A percentile compares a stretch with the other conserved stretches of the same genome.
Conservation (phyloP, 192 early-diverging fungal genomes). For the Coemansia sp. region DNA sequence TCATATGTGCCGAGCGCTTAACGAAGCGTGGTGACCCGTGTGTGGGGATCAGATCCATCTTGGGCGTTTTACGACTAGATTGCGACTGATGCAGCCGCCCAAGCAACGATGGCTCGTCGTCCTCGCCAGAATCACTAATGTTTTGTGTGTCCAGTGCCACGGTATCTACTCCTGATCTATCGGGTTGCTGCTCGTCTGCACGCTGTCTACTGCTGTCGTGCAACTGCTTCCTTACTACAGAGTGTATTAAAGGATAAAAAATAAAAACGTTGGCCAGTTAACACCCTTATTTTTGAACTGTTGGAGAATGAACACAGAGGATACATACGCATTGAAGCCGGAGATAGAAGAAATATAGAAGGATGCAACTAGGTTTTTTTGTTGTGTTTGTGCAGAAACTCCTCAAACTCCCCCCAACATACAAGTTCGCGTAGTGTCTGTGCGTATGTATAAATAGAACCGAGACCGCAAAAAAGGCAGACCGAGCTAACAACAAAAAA, state of each 20-base stretch:
- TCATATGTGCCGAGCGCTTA: conserved; percentile 24
- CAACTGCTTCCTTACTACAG: conserved; percentile 10
- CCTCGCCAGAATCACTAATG: neutral
- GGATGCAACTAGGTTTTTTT: neutral
- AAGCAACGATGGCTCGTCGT: conserved; percentile 16
- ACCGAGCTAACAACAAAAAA: neutral
- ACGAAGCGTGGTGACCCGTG: conserved; percentile 20
- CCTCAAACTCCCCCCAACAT: neutral
- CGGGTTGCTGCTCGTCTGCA: neutral
- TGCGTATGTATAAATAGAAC: conserved; percentile 13
- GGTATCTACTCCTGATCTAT: neutral
- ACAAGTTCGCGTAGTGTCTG: neutral
- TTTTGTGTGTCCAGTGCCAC: neutral
- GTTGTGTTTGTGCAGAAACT: neutral
- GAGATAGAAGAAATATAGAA: neutral
- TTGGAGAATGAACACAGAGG: neutral
- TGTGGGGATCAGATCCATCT: conserved; percentile 17
- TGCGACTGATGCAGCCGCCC: conserved; percentile 23
- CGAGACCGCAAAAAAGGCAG: neutral
- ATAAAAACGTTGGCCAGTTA: conserved; percentile 9
- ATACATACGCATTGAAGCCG: neutral
- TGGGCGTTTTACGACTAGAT: neutral
- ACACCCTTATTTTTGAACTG: neutral
- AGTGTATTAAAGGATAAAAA: neutral
- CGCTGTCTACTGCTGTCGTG: conserved; percentile 9